Percentiles rank a stretch among this genome's conserved stretches.
Conservation (phyloP, 2,329 filamentous ascomycete genomes). For the Ophiostoma quercus region DNA sequence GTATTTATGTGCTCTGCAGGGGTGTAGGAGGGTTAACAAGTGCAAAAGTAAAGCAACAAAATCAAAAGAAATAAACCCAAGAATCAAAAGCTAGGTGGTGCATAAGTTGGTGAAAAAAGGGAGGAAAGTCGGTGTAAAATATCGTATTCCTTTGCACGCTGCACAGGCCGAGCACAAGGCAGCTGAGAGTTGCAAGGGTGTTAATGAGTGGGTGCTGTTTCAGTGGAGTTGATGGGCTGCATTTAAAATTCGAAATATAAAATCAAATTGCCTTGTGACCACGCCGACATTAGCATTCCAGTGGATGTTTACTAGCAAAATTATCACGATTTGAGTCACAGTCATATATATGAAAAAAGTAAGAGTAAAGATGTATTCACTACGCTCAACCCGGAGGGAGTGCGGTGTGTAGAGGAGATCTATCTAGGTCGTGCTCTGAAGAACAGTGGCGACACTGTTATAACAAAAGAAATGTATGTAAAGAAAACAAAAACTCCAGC, state of each 20-base stretch:
- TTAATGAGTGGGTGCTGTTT: neutral
- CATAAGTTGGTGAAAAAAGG: neutral
- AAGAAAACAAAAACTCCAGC: slow-evolving; percentile 11
- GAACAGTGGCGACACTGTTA: slow-evolving; percentile 25
- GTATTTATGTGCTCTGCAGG: slow-evolving; percentile 11
- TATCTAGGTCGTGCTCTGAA: slow-evolving; percentile 14
- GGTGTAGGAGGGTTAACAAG: neutral
- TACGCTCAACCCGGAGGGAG: slow-evolving; percentile 24
- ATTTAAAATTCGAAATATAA: neutral
- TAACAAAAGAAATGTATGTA: neutral
- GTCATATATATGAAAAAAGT: neutral
- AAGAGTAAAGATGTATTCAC: slow-evolving; percentile 12
- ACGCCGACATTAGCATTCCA: neutral
- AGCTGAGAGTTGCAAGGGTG: neutral
- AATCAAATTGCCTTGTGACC: neutral
- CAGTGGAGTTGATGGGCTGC: too few relatives aligned
- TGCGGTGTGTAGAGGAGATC: slow-evolving; percentile 22
- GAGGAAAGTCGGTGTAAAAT: slow-evolving; percentile 13
- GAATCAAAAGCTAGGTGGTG: neutral
- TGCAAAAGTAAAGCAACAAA: neutral
- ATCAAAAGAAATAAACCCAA: too few relatives aligned
- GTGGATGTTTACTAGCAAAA: neutral
- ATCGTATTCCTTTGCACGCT: neutral
- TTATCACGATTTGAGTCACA: neutral
- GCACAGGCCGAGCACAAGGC: neutral